Base-by-base conservation (phyloP, 1,139 yeast genomes). In the Entelexis sorbosivorans region DNA sequence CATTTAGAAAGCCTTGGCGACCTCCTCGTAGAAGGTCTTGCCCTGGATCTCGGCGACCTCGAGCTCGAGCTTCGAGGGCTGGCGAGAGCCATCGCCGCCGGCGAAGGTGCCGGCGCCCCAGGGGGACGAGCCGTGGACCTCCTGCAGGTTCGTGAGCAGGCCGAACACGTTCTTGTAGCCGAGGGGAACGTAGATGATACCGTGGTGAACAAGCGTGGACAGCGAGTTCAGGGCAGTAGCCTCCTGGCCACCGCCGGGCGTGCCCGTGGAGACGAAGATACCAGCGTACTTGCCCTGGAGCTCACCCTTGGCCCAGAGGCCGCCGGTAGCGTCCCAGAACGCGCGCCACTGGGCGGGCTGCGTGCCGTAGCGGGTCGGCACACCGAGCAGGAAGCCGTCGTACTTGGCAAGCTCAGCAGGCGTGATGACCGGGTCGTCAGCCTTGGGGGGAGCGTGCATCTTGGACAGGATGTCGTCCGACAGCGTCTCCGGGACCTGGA, bases 71-170 rank as follows among this genome's bases (percentile, higher is more conserved):
- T 72, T 76, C 55, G 77, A 62, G 53, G 91, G 85, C 64, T 73
- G 73, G 75, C 94, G 79, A 19, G 87, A 79, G 60, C 95, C 95
- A 62, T 82, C 91, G 53, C 75, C 74, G 60, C 81, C 89, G 36
- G 95, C 89, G 61, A 75, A 74, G 53, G 87, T 72, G 63, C 94
- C 94, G 48, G 95, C 87, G 70, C 95, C 95, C 88, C 91, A 85
- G 53, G 95, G 78, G 52, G 91, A 80, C 59, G 83, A 83, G 65
- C 94, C 95, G 66, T 82, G 93, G 53, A 78, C 76, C 71, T 83
- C 88, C 19, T 73, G 74, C 55, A 84, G 66, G 69, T 75, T 75
- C 55, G 84, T 68, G 58, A 81, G 67, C 60, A 75, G 75, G 45
- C 75, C 74, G 69, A 80, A 80, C 40, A 76, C 73, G 60, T 76